Base-by-base conservation (phyloP, 2,329 filamentous ascomycete genomes). In the Mariannaea elegans region DNA sequence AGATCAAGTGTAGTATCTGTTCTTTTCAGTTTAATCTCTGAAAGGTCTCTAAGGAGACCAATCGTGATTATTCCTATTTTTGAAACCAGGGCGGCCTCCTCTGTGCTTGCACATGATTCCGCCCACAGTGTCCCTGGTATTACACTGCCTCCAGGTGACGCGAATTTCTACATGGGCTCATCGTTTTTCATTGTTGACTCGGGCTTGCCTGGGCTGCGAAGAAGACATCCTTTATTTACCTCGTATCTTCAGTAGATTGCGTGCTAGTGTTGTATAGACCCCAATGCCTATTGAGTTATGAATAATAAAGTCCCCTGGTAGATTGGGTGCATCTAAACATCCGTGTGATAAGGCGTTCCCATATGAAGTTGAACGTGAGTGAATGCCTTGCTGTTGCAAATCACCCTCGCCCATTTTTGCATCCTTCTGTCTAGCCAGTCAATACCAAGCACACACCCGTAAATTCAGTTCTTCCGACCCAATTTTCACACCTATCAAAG, bases 21-120 rank as follows among this genome's bases (percentile, higher is more conserved):
- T 93, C 90, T 93, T 93, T 91, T 92, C 88, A 94, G 91, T 93
- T 93, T 94, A 93, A 93, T 93, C 88, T 90, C 90, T 93, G 90
- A 90, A 91, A 93, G 84, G 84, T 82, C 82, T 83, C 87, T 86
- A 90, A 81, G 83, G 87, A 82, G 82, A 81, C 82, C 82, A 86
- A 85, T 84, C 83, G 82, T 87, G 89, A 92, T 94, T 93, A 92
- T 87, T 87, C 89, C 83, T 84, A 92, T 94, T 78, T 78, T 78
- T 78, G 75, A 67, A 49, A 21, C 42, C 41, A 39, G 75, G 72
- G 69, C 51, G 64, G 72, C 71, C 67, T 76, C 76, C 75, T 69
- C 75, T 78, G 75, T 74, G 76, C 76, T 77, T 77, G 76, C 76
- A 71, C 72, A 78, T 70, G 76, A 73, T 73, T 64, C 73, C 56